Base-by-base conservation (phyloP, 1,139 yeast species). In the Chernovozyma sophiae-reginae region DNA sequence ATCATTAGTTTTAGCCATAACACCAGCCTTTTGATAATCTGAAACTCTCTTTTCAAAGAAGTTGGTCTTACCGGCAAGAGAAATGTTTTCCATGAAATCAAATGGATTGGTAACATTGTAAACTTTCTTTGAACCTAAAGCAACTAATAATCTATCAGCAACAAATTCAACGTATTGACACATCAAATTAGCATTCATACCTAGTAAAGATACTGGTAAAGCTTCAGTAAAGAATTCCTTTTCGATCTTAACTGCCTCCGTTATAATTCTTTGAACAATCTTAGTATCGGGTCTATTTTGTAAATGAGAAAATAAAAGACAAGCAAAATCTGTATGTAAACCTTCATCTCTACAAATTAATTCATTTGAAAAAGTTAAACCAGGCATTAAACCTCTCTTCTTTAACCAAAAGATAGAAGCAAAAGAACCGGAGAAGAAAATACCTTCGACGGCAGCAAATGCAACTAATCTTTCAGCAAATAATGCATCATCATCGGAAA, bases 11-110 rank as follows among this genome's bases (percentile, higher is more conserved):
- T 56, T 59, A 39, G 73, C 89, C 95, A 92, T 92, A 55, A 92
- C 98, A 71, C 97, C 97, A 39, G 97, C 97, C 74, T 92, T 92
- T 72, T 92, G 97, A 72, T 94, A 94, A 66, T 94, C 99, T 43
- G 96, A 85, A 44, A 92, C 98, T 68, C 97, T 85, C 79, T 92
- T 92, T 76, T 92, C 99, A 60, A 92, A 92, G 79, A 94, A 92
- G 74, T 92, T 92, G 52, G 98, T 90, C 78, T 92, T 92, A 65
- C 98, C 98, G 42, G 96, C 94, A 53, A 92, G 78, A 18, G 97
- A 89, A 55, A 89, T 89, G 72, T 89, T 89, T 71, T 92, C 99
- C 98, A 92, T 92, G 60, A 90, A 92, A 65, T 90, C 97, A 63
- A 92, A 92, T 62, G 99, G 99, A 63, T 92, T 94, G 45, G 85